Percentiles rank a stretch among this genome's conserved stretches.
Conservation (phyloP, 495 filamentous ascomycete species). For the Oidiodendron maius region DNA sequence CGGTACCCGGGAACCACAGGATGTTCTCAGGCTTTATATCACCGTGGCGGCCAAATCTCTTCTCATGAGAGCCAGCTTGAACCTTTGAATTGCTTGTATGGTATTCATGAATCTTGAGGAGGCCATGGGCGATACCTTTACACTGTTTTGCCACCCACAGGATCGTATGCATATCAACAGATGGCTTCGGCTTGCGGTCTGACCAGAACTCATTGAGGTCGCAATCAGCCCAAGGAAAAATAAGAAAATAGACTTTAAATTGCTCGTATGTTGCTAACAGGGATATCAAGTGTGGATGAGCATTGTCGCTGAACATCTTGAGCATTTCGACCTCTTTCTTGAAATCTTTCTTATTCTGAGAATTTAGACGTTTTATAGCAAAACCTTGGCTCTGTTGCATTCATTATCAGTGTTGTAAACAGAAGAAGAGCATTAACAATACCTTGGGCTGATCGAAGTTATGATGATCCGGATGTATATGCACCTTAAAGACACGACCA, state of each 20-base stretch:
- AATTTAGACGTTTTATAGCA: conserved; percentile 9
- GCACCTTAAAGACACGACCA: conserved; percentile 8
- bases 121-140: conserved; percentile 11
- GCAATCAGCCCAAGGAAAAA: conserved; percentile 21
- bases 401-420: too few relatives aligned
- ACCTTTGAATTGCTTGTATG: background rate
- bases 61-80: background rate
- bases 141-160: conserved; percentile 13
- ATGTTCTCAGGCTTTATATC: conserved; percentile 23
- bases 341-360: conserved; percentile 1
- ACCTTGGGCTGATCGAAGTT: conserved; percentile 5
- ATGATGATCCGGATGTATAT: conserved; percentile 13
- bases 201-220: conserved; percentile 16
- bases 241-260: conserved; percentile 10
- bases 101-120: conserved; percentile 11
- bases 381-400: too few relatives aligned
- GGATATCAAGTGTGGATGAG: background rate
- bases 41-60: conserved; percentile 10
- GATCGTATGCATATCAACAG: background rate
- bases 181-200: background rate
- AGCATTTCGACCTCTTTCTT: conserved; percentile 20
- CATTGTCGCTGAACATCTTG: conserved; percentile 18
- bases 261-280: conserved; percentile 2
- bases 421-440: too few relatives aligned
- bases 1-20: conserved; percentile 9